These are phyloP conservation scores for Pseudozyma sp. DNA, from an alignment of 1,284 basidiomycete species.

Conservation along the genomic window DNA sequence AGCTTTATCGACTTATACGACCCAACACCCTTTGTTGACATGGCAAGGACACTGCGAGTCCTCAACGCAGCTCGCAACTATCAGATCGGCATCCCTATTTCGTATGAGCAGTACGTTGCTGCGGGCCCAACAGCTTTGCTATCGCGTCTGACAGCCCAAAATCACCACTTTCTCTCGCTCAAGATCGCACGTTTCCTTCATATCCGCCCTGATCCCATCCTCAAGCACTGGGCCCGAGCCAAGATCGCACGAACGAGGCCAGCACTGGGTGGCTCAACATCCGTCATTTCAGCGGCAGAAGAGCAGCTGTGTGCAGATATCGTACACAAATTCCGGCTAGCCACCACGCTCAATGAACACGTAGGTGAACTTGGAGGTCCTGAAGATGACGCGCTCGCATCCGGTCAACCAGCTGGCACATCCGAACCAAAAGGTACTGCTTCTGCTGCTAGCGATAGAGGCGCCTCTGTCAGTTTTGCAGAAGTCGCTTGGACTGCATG, in stretches of 20 bases:
- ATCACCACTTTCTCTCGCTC: slow-evolving; percentile 89
- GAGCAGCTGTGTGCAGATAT: slow-evolving; percentile 83
- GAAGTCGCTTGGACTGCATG: slow-evolving; percentile 94
- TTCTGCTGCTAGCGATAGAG: slow-evolving; percentile 8
- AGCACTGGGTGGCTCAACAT: slow-evolving; percentile 22
- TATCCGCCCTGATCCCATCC: slow-evolving; percentile 84
- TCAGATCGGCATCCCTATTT: slow-evolving; percentile 92
- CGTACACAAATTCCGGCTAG: slow-evolving; percentile 83
- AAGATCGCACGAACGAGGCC: slow-evolving; percentile 81
- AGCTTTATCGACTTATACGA: slow-evolving; percentile 93
- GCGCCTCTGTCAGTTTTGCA: slow-evolving; percentile 80
- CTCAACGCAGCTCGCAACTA: slow-evolving; percentile 90
- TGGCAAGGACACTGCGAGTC: slow-evolving; percentile 93
- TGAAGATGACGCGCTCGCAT: slow-evolving; percentile 14
- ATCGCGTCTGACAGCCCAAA: slow-evolving; percentile 83
- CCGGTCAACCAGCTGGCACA: background rate
- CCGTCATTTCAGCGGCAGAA: slow-evolving; percentile 71
- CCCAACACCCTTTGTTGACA: slow-evolving; percentile 86
- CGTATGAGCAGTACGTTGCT: slow-evolving; percentile 81
- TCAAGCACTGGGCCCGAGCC: slow-evolving; percentile 95
- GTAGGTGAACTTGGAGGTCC: slow-evolving; percentile 24
- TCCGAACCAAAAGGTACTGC: background rate
- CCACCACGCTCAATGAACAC: slow-evolving; percentile 68
- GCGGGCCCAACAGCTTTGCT: slow-evolving; percentile 74
- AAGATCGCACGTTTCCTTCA: slow-evolving; percentile 87